Base-by-base conservation (phyloP, 768 basidiomycete species). In the Leucogyrophana mollusca region DNA sequence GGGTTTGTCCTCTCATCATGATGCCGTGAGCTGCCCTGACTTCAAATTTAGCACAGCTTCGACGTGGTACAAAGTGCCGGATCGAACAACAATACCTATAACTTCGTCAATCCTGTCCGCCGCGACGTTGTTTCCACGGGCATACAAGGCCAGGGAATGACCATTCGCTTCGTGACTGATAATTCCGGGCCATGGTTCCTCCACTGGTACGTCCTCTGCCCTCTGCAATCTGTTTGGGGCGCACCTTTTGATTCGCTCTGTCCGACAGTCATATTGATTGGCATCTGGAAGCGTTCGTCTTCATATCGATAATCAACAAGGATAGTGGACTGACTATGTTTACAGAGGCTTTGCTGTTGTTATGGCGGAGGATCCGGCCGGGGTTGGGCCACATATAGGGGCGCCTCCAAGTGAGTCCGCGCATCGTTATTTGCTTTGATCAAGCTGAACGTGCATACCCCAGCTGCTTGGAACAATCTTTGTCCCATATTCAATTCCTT, bases 111-210 rank as follows among this genome's bases (percentile, higher is more conserved):
- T 39, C 70, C 72, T 1, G 60, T 69, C n/a, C 59, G 56, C 34
- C 57, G 70, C n/a, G 71, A 72, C 22, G 56, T 60, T 1, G 47
- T 41, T 11, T 57, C 57, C 7, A 35, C 54, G 23, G 60, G 62
- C 8, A 56, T 46, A 37, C 47, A 43, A 16, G 60, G 77, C 54
- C 53, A 76, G 65, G 59, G 72, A 56, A 71, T 77, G 35, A 70
- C 74, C 7, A 64, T 86, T 27, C 74, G 83, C 34, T 85, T 78
- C 60, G 62, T 68, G 16, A 82, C 83, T 2, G 79, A 86, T 52
- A 86, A 87, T 58, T 66, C 81, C 1, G 83, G 85, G 5, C 73
- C 78, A 9, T 82, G 80, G 76, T 65, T 75, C 51, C 49, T 74
- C 34, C 74, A 76, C 46, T 75, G 63, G 62, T 64, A 45, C 35